A percentile compares a stretch with the other conserved stretches of the same genome.
Conservation (phyloP, 2,329 filamentous ascomycete species). For the Diaporthe velutina region DNA sequence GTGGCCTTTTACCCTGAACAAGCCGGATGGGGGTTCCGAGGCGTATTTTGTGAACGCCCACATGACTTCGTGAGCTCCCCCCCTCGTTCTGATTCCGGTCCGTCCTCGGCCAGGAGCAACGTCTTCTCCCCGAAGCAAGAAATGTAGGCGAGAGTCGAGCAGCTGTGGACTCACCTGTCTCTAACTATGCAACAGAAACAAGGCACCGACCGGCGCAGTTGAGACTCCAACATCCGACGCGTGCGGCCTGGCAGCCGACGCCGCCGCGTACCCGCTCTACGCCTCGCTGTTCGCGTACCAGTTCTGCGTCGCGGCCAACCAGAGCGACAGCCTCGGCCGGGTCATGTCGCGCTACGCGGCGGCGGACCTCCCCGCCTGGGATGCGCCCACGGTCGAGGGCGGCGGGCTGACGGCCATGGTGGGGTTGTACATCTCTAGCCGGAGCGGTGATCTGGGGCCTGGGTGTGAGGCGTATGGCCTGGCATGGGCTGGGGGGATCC, state of each 20-base stretch:
- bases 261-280: neutral
- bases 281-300: slow-evolving; percentile 3
- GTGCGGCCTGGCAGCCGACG: neutral
- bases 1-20: neutral
- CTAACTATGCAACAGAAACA: neutral
- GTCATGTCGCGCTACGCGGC: neutral
- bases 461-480: slow-evolving; percentile 2
- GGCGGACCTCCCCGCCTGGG: neutral
- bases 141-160: neutral
- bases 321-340: neutral
- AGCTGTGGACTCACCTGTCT: neutral
- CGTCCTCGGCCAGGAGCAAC: too few species aligned
- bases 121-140: too few species aligned
- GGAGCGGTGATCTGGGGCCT: neutral
- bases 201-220: neutral
- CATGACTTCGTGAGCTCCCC: neutral
- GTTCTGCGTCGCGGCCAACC: slow-evolving; percentile 7
- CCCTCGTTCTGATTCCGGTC: neutral
- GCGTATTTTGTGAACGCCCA: neutral
- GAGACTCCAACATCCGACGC: neutral
- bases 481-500: neutral
- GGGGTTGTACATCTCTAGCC: slow-evolving; percentile 3
- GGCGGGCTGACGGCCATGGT: slow-evolving; percentile 11
- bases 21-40: neutral
- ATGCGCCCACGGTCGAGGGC: neutral